A percentile compares a stretch with the other conserved stretches of the same genome.
phyloP scores from a whole-genome alignment of 2,329 filamentous ascomycete species.

The Leptographium radiaticola region DNA sequence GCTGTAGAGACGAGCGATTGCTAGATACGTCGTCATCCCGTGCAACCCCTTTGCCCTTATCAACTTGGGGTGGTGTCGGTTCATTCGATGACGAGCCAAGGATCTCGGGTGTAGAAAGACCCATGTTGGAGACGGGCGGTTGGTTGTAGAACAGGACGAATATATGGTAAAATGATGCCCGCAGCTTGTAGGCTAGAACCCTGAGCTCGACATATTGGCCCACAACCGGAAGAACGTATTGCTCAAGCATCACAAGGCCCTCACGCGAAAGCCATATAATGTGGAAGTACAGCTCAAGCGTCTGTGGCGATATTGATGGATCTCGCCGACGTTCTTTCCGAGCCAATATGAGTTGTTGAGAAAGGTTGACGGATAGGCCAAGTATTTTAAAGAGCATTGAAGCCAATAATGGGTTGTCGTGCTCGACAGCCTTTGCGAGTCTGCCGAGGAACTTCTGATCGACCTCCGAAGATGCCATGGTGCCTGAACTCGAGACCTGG shows the following conservation, averaged over 20 bases:
- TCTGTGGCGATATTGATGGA: conserved; percentile 61
- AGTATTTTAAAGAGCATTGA: conserved; percentile 81
- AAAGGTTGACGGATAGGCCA: conserved; percentile 78
- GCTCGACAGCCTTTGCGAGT: conserved; percentile 67
- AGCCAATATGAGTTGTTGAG: conserved; percentile 69
- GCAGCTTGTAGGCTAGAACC: conserved; percentile 80
- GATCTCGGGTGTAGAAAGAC: conserved; percentile 34
- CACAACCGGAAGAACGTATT: conserved; percentile 77
- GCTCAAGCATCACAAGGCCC: conserved; percentile 75
- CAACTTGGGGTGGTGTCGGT: conserved; percentile 22
- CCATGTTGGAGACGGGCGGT: conserved; percentile 56
- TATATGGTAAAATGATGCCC: conserved; percentile 91
- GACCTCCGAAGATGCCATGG: conserved; percentile 91
- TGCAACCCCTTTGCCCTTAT: conserved; percentile 38
- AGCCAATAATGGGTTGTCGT: conserved; percentile 66
- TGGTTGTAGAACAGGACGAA: conserved; percentile 94
- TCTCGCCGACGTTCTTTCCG: conserved; percentile 76
- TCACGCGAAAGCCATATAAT: conserved; percentile 94
- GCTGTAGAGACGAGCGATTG: conserved; percentile 30
- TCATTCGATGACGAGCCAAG: conserved; percentile 20
- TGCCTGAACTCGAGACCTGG: background rate
- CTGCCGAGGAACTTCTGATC: conserved; percentile 94
- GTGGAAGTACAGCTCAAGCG: conserved; percentile 69
- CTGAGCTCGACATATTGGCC: conserved; percentile 69
- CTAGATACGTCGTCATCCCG: conserved; percentile 23